phyloP scores from a whole-genome alignment of 257 asterid species.

The Forsythia viridissima region DNA sequence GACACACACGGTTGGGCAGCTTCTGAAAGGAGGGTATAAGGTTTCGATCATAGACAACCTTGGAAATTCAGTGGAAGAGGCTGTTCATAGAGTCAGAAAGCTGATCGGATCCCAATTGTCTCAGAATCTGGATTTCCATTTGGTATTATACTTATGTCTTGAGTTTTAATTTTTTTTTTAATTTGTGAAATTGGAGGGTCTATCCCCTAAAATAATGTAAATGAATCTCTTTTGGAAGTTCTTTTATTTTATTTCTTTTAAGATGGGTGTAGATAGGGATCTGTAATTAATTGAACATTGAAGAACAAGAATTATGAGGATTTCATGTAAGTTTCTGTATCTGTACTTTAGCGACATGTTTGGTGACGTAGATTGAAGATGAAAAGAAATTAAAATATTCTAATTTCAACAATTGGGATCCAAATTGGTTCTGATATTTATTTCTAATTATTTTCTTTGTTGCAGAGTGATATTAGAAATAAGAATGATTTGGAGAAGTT shows the following conservation, averaged over 20 bases:
- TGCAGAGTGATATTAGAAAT: slow-evolving; percentile 95
- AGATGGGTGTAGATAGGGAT: too few relatives aligned
- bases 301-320: too few relatives aligned
- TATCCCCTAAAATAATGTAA: background rate
- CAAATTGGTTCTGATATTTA: slow-evolving; percentile 4
- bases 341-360: too few relatives aligned
- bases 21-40: slow-evolving; percentile 69
- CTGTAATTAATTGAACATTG: too few relatives aligned
- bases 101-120: slow-evolving; percentile 66
- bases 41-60: slow-evolving; percentile 80
- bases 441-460: slow-evolving; percentile 9
- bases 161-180: background rate
- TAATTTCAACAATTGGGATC: too few relatives aligned
- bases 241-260: too few relatives aligned
- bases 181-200: background rate
- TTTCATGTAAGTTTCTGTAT: too few relatives aligned
- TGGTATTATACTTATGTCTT: slow-evolving; percentile 40
- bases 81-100: slow-evolving; percentile 55
- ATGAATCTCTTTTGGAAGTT: too few relatives aligned
- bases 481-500: slow-evolving; percentile 81
- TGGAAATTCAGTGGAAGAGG: slow-evolving; percentile 78
- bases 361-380: too few relatives aligned
- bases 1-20: slow-evolving; percentile 84
- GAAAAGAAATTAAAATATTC: too few relatives aligned
- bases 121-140: slow-evolving; percentile 60